phyloP scores from a whole-genome alignment of 352 stramenopile genomes.

The Phytophthora brassicae region DNA sequence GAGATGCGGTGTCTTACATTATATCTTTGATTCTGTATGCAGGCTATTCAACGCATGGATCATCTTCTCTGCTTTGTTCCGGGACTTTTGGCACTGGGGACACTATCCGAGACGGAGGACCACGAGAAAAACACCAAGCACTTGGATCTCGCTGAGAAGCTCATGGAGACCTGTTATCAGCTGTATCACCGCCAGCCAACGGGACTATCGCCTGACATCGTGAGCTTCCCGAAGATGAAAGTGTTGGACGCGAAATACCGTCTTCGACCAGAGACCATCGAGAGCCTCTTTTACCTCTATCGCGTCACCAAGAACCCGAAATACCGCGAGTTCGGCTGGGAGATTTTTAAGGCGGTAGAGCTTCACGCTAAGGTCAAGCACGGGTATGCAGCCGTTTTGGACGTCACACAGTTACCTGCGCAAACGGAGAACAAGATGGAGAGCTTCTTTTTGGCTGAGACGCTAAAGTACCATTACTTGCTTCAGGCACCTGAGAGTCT shows the following conservation, averaged over 20 bases:
- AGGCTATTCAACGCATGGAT: constrained; percentile 87
- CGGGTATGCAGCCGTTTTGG: constrained; percentile 81
- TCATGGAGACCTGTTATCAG: constrained; percentile 93
- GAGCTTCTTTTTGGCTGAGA: constrained; percentile 98
- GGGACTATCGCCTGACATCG: constrained; percentile 93
- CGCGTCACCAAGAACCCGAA: constrained; percentile 93
- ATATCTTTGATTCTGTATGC: constrained; percentile 9
- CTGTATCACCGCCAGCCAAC: constrained; percentile 94
- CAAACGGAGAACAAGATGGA: constrained; percentile 96
- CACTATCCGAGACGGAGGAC: constrained; percentile 56
- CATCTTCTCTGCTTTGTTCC: constrained; percentile 97
- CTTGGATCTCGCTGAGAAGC: constrained; percentile 85
- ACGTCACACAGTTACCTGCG: constrained; percentile 50
- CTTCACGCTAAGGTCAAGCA: constrained; percentile 87
- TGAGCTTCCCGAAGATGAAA: constrained; percentile 81
- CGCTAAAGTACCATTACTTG: constrained; percentile 98
- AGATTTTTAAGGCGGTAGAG: constrained; percentile 95
- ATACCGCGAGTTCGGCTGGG: constrained; percentile 95
- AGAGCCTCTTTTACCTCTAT: constrained; percentile 97
- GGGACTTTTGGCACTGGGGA: constrained; percentile 93
- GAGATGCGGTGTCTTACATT: constrained; percentile 1
- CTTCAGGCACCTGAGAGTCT: constrained; percentile 81
- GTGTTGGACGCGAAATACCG: constrained; percentile 88
- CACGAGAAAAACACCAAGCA: constrained; percentile 77
- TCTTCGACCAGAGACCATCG: constrained; percentile 94